These are phyloP conservation scores for Ceriops decandra DNA, from an alignment of 345 rosid species.

Conservation along the genomic window DNA sequence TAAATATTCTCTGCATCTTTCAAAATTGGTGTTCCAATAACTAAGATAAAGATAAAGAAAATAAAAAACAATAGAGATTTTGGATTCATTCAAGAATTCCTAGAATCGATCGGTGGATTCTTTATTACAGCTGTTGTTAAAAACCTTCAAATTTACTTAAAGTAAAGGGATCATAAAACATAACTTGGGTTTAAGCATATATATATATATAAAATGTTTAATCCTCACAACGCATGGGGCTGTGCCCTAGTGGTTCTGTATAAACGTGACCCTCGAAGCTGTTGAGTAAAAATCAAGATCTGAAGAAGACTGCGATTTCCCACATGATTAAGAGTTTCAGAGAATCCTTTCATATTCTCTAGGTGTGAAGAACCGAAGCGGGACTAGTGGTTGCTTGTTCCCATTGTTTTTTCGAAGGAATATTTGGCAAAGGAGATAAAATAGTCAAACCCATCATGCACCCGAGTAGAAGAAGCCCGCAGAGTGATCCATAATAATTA, in stretches of 20 bases:
- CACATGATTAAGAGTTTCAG: constrained; percentile 36
- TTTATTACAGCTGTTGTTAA: constrained; percentile 8
- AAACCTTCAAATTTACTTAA: background rate
- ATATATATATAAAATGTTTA: too few relatives aligned
- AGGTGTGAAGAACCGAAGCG: constrained; percentile 53
- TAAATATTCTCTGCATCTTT: too few relatives aligned
- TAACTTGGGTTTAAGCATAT: background rate
- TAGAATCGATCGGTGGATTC: too few relatives aligned
- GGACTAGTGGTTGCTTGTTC: constrained; percentile 66
- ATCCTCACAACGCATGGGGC: too few relatives aligned
- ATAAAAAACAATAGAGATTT: too few relatives aligned
- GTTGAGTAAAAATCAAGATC: constrained; percentile 23
- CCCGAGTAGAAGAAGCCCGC: constrained; percentile 51
- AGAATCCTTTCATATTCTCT: constrained; percentile 60
- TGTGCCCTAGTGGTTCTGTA: too few relatives aligned
- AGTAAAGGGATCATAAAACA: background rate
- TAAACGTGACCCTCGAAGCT: constrained; percentile 21
- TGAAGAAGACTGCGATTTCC: constrained; percentile 28
- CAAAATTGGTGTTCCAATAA: too few relatives aligned
- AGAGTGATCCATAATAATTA: constrained; percentile 23
- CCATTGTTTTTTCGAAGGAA: constrained; percentile 63
- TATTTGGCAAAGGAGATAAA: constrained; percentile 64
- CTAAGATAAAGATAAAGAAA: too few relatives aligned
- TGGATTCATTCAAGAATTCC: too few relatives aligned
- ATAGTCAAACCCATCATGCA: constrained; percentile 50